A percentile compares a stretch with the other conserved stretches of the same genome.
phyloP scores from a whole-genome alignment of 2,329 filamentous ascomycete species.

The Coniochaeta sp. region DNA sequence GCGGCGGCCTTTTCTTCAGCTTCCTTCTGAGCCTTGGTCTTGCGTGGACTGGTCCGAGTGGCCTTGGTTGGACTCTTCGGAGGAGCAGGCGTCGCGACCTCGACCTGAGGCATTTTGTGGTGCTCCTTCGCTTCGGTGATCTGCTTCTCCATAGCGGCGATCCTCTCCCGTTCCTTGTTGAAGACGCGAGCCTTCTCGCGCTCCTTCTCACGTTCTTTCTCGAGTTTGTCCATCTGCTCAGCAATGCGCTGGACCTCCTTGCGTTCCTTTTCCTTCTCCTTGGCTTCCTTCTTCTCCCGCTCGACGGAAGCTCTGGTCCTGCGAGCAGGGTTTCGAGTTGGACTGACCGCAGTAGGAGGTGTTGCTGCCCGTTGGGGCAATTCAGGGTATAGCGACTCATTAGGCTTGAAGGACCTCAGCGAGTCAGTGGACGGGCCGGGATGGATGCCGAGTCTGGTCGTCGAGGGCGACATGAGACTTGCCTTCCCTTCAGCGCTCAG shows the following conservation, averaged over 20 bases:
- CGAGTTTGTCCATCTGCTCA: constrained; percentile 54
- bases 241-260: constrained; percentile 55
- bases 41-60: constrained; percentile 44
- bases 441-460: constrained; percentile 35
- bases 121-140: constrained; percentile 20
- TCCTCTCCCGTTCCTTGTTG: constrained; percentile 48
- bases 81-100: constrained; percentile 19
- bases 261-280: constrained; percentile 38
- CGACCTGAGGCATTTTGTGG: constrained; percentile 7
- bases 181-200: constrained; percentile 57
- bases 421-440: constrained; percentile 40
- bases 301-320: constrained; percentile 53
- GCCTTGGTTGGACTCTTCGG: constrained; percentile 34
- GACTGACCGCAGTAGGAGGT: constrained; percentile 30
- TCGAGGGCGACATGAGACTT: constrained; percentile 36
- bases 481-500: constrained; percentile 56
- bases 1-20: constrained; percentile 23
- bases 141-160: constrained; percentile 45
- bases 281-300: constrained; percentile 53
- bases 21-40: constrained; percentile 26
- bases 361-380: constrained; percentile 28
- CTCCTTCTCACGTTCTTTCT: constrained; percentile 63
- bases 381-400: constrained; percentile 34
- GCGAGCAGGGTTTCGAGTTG: constrained; percentile 32
- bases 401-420: constrained; percentile 30